A percentile compares a stretch with the other conserved stretches of the same genome.
Evolutionary conservation across 2,329 filamentous ascomycete genomes (phyloP).

Genomic region (Arthrobotrys sinensis): DNA sequence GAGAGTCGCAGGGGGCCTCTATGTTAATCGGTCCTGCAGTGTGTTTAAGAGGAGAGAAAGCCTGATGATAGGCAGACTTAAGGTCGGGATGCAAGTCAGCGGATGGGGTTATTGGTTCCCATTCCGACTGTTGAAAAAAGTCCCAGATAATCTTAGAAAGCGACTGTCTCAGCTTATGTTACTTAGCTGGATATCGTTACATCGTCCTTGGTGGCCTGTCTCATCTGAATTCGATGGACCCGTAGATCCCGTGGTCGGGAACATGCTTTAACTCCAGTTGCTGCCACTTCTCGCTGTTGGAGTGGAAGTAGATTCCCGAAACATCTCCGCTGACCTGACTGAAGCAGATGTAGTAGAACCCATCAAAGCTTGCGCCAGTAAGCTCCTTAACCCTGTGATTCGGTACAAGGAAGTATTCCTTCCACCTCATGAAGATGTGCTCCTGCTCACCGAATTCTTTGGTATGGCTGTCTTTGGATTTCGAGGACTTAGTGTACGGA

Average conservation of each 20-base stretch:
- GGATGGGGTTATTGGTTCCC: not conserved
- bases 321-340: conserved; percentile 90
- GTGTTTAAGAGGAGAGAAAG: not conserved
- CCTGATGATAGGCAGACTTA: not conserved
- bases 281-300: conserved; percentile 98
- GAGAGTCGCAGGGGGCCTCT: not conserved
- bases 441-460: conserved; percentile 83
- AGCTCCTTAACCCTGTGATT: conserved; percentile 94
- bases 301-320: conserved; percentile 96
- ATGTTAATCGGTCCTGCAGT: not conserved
- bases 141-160: not conserved
- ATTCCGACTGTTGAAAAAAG: not conserved
- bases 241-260: conserved; percentile 84
- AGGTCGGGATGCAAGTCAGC: not conserved
- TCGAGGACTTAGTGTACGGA: conserved; percentile 74
- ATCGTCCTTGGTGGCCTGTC: conserved; percentile 3
- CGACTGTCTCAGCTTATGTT: not conserved
- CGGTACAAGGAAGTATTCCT: conserved; percentile 96
- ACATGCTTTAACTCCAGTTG: conserved; percentile 93
- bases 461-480: conserved; percentile 70
- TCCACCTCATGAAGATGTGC: conserved; percentile 99
- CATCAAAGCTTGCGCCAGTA: conserved; percentile 94
- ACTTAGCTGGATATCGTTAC: not conserved
- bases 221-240: conserved; percentile 88
- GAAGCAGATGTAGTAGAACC: conserved; percentile 99